These are phyloP conservation scores for Ambrosiella xylebori DNA, from an alignment of 2,329 filamentous ascomycete species.

Conservation along the genomic window DNA sequence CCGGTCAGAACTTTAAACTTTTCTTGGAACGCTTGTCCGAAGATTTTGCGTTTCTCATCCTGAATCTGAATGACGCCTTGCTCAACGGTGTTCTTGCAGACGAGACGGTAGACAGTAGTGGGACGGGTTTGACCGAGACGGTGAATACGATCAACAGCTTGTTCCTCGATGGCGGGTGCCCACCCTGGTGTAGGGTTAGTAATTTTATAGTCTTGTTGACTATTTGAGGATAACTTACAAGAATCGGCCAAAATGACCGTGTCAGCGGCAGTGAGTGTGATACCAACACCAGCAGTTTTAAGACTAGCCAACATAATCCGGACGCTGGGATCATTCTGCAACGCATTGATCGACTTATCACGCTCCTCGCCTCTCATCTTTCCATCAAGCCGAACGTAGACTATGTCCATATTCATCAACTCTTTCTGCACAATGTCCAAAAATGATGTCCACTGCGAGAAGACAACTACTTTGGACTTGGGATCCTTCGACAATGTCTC, in stretches of 20 bases:
- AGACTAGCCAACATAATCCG: constrained; percentile 69
- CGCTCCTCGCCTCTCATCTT: constrained; percentile 54
- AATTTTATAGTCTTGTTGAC: neutral
- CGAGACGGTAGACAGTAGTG: constrained; percentile 63
- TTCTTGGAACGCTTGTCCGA: constrained; percentile 65
- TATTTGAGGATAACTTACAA: constrained; percentile 27
- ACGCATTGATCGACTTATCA: constrained; percentile 50
- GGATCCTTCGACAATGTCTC: constrained; percentile 44
- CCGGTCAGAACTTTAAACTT: constrained; percentile 25
- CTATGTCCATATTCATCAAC: constrained; percentile 41
- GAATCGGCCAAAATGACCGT: constrained; percentile 70
- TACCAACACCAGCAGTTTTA: constrained; percentile 65
- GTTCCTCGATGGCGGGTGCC: constrained; percentile 84
- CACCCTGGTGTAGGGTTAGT: constrained; percentile 38
- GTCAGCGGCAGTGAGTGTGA: constrained; percentile 74
- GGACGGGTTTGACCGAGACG: constrained; percentile 65
- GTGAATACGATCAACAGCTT: constrained; percentile 78
- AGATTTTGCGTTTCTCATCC: constrained; percentile 58
- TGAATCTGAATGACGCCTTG: constrained; percentile 67
- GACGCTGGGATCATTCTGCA: constrained; percentile 49
- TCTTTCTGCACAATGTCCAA: constrained; percentile 55
- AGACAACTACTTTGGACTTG: constrained; percentile 52
- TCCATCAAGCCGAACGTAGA: constrained; percentile 61
- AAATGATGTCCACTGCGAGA: constrained; percentile 64
- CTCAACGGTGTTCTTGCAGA: constrained; percentile 68